Evolutionary conservation across 2,329 filamentous ascomycete species (phyloP), one percentile per base, ranked within the genome.

Genomic region (Pseudogymnoascus sp.): DNA sequence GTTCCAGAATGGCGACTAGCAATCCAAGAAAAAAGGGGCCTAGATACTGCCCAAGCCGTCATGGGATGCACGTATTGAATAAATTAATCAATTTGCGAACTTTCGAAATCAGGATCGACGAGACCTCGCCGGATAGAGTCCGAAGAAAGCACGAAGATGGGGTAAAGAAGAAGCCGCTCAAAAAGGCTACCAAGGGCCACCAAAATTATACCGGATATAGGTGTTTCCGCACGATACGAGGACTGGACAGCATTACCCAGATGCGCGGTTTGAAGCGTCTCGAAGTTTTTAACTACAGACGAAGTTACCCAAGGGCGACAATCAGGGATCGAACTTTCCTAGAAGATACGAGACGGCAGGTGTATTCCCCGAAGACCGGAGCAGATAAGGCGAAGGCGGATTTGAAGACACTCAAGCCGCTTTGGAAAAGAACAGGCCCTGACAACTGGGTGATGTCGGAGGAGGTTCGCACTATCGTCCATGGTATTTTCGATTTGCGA

Each of bases 11-110:
- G 31, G 16, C 4, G 16, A 23, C 21, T 4, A 59, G 31, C 29
- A 59, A 38, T n/a, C 31, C 55, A 35, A 14, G 2, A 2, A 14
- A 2, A 1, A 37, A 1, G 0, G 31, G 31, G 2, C 16, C 31
- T 0, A 37, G 31, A 7, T 21, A 4, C 0, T 4, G 6, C 23
- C 6, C 0, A 3, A 21, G 16, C 2, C 16, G 21, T 2, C 12
- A 12, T 3, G 16, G n/a, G 0, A 37, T 59, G 29, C 31, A 37
- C 10, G 2, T 0, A 1, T 3, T 59, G n/a, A 8, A 5, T 8
- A 5, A 37, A 10, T 14, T 59, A 1, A 1, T n/a, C 3, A 35
- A 38, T 6, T 6, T 59, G 16, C 3, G 4, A 26, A 8, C 0
- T 1, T 3, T 59, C 1, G n/a, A 6, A 1, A 21, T 59, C 35